Conservation (phyloP, 768 basidiomycete genomes). For the Rhizopogon vinicolor region DNA sequence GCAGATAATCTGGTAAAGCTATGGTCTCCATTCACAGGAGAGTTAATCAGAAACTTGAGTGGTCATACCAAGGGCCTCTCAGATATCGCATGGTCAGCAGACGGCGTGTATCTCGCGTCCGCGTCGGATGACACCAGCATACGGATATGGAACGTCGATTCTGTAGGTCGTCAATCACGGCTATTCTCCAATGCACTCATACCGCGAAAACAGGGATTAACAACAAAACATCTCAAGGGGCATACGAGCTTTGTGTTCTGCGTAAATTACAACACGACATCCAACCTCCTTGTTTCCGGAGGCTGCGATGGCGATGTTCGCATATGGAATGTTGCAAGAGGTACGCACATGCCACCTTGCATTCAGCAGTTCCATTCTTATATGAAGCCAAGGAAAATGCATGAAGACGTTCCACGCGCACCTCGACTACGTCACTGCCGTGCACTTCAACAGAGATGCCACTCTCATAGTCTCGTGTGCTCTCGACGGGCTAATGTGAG, state of each 20-base stretch:
- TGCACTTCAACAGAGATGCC: slow-evolving; percentile 91
- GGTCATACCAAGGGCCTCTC: slow-evolving; percentile 84
- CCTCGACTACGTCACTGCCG: slow-evolving; percentile 90
- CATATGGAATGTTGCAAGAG: slow-evolving; percentile 87
- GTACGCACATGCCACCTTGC: slow-evolving; percentile 33
- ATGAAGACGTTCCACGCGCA: slow-evolving; percentile 89
- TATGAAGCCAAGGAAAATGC: slow-evolving; percentile 55
- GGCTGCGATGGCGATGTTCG: slow-evolving; percentile 90
- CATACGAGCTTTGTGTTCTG: slow-evolving; percentile 91
- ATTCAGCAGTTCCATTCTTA: not conserved
- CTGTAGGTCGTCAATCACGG: slow-evolving; percentile 40
- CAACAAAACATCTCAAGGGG: slow-evolving; percentile 67
- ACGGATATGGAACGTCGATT: slow-evolving; percentile 84
- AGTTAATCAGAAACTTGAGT: slow-evolving; percentile 66
- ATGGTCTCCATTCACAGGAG: slow-evolving; percentile 78
- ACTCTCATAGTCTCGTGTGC: slow-evolving; percentile 89
- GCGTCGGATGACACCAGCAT: slow-evolving; percentile 91
- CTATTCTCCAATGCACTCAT: not conserved
- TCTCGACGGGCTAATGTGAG: slow-evolving; percentile 91
- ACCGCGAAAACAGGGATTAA: slow-evolving; percentile 48
- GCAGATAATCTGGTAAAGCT: slow-evolving; percentile 78
- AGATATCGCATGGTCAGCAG: slow-evolving; percentile 85
- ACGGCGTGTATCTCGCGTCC: slow-evolving; percentile 79
- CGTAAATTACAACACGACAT: slow-evolving; percentile 84
- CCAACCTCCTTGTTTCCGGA: slow-evolving; percentile 87